Base-by-base conservation (phyloP, 2,329 filamentous ascomycete species). In the Emergomyces pasteurianus region DNA sequence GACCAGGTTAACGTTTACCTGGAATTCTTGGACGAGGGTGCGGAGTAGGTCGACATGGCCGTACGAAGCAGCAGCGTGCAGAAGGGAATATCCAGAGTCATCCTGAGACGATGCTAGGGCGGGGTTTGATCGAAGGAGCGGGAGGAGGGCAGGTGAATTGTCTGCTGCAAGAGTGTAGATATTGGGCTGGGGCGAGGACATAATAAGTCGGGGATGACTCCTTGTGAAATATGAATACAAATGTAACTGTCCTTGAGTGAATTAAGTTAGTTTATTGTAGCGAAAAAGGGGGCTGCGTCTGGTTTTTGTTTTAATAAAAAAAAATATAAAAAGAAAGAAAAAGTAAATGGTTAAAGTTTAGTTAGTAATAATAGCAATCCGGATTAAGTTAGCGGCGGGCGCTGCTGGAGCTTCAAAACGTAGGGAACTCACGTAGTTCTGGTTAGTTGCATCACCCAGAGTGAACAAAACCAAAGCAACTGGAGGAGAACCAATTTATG, bases 51-150 rank as follows among this genome's bases (percentile, higher is more conserved):
- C 83, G 42, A 90, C 77, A 71, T 97, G 92, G 71, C 87, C 88
- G 80, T 97, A 99, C 67, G 92, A 96, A 21, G 90, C 87, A 18
- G 92, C 90, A 58, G 94, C 94, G 75, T 99, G 94, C 56, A 97
- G 79, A 31, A 97, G 84, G 54, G 91, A 95, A 78, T 99, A 99
- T 69, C 94, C 94, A 70, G 96, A 88, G 62, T 88, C 85, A 74
- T 99, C 94, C 76, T 95, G 90, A 58, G 82, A 78, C 2, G 86
- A 83, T 59, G 94, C 92, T 59, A 95, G 79, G n/a, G 83, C 76
- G 40, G 90, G 89, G 66, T 90, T 83, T 63, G 85, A 79, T 64
- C 83, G 83, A 58, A 99, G 85, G 66, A 92, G 84, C 61, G 85
- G 79, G 63, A 96, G 79, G 60, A 99, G 84, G 52, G 83, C 80